Base-by-base conservation (phyloP, 108 stramenopile genomes). In the Pseudonitzschia multiseries region DNA sequence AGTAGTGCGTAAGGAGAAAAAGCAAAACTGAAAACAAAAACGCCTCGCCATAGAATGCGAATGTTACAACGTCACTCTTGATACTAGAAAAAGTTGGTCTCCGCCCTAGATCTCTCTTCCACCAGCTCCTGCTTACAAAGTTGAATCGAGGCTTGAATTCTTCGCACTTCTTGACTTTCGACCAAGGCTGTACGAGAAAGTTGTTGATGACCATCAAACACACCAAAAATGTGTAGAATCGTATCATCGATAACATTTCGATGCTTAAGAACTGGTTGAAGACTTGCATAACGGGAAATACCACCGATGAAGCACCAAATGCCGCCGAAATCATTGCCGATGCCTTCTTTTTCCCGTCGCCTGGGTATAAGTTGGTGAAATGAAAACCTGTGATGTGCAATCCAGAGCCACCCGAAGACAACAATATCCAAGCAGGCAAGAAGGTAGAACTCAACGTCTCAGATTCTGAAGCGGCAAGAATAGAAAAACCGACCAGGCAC, bases 211-310 rank as follows among this genome's bases (percentile, higher is more conserved):
- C 22, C 0, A 71, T 41, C 33, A 71, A 40, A 33, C 12, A 32
- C 13, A 71, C 57, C 32, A 71, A 15, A 36, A 56, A 29, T 33
- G 70, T 32, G 9, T 71, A 71, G 57, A 57, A 57, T 14, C 31
- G 13, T 4, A 54, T 24, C 54, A 71, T 31, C 13, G 33, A 24
- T 57, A 56, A 13, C 18, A 71, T 26, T 18, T 36, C 42, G 43
- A 60, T 31, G 29, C 40, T n/a, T 6, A 54, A 31, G 42, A 40
- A 71, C 40, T 71, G 70, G 42, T 59, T 71, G 40, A 71, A 71
- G 18, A 71, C 27, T 59, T 71, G 70, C 70, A 71, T 71, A 32
- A 71, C 22, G 24, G 70, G 70, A 59, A 71, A 60, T 20, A 71
- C 40, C 8, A 32, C 10, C 0, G 70, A 71, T n/a, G 70, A 71